These are phyloP conservation scores for Huiozyma sinensis DNA, from an alignment of 805 yeast genomes.

Conservation along the genomic window DNA sequence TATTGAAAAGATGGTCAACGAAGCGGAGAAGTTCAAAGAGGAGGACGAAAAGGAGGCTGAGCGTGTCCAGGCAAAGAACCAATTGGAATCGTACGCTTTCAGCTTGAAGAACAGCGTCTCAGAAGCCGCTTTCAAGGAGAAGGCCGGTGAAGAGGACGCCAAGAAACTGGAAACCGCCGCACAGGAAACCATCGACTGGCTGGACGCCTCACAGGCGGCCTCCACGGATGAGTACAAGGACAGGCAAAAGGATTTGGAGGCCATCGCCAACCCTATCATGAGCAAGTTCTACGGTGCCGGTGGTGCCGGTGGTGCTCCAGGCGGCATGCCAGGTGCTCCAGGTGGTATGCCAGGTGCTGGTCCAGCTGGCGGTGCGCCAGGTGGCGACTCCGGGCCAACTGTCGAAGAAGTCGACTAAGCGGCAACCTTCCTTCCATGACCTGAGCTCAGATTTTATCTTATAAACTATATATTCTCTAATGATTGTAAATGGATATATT, in stretches of 20 bases:
- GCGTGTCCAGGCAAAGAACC: conserved; percentile 90
- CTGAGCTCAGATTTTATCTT: no score
- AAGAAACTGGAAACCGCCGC: conserved; percentile 67
- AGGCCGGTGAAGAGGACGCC: conserved; percentile 59
- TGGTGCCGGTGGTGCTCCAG: conserved; percentile 56
- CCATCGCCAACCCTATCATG: conserved; percentile 92
- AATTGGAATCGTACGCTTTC: conserved; percentile 90
- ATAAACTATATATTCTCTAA: no score
- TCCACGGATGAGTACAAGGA: conserved; percentile 84
- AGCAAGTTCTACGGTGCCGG: conserved; percentile 93
- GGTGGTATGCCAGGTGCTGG: conserved; percentile 44
- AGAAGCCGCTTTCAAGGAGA: conserved; percentile 71
- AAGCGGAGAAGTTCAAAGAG: conserved; percentile 95
- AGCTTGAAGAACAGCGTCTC: conserved; percentile 74
- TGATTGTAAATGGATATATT: no score
- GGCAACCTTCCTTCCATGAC: neutral
- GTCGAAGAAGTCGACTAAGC: conserved; percentile 68
- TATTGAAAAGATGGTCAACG: conserved; percentile 94
- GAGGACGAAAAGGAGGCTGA: conserved; percentile 92
- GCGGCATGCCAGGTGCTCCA: conserved; percentile 42
- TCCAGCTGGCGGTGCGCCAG: conserved; percentile 35
- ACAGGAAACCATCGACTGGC: conserved; percentile 81
- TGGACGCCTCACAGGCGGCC: conserved; percentile 88
- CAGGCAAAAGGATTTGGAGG: conserved; percentile 93
- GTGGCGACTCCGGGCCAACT: conserved; percentile 48